Evolutionary conservation across 768 basidiomycete species (phyloP).

Genomic region (Serendipita sp.): DNA sequence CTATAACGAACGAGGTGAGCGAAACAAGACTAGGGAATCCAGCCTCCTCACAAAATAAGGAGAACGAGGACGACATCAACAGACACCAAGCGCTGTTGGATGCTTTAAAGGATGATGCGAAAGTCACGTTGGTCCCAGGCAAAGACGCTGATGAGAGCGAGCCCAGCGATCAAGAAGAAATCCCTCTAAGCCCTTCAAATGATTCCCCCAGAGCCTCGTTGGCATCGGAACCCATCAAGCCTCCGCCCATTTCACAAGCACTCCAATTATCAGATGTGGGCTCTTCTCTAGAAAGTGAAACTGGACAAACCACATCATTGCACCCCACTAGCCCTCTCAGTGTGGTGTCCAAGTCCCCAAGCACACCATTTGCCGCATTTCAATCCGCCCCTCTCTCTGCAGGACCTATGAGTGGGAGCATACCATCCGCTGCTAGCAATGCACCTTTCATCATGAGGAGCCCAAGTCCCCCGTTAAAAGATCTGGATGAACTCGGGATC

Average conservation of each 20-base stretch:
- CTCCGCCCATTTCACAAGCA: too few species aligned
- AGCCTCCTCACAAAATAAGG: neutral
- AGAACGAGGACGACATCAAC: neutral
- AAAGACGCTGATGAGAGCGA: neutral
- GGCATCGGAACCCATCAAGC: too few species aligned
- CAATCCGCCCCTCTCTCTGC: neutral
- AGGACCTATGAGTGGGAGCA: neutral
- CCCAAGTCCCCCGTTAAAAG: neutral
- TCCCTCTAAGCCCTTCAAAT: neutral
- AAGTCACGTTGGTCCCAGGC: neutral
- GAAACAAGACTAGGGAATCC: neutral
- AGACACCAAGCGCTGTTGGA: neutral
- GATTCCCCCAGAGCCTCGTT: neutral
- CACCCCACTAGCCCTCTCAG: neutral
- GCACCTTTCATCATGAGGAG: neutral
- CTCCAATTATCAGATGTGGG: too few species aligned
- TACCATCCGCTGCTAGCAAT: constrained; percentile 4
- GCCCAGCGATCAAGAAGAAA: neutral
- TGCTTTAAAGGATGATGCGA: neutral
- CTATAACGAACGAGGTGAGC: too few species aligned
- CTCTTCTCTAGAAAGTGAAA: neutral
- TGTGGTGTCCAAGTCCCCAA: neutral
- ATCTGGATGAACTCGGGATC: neutral
- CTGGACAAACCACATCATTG: neutral
- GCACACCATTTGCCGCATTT: neutral